These are phyloP conservation scores for Bruguiera hainesii DNA, from an alignment of 441 rosid species.

Conservation along the genomic window DNA sequence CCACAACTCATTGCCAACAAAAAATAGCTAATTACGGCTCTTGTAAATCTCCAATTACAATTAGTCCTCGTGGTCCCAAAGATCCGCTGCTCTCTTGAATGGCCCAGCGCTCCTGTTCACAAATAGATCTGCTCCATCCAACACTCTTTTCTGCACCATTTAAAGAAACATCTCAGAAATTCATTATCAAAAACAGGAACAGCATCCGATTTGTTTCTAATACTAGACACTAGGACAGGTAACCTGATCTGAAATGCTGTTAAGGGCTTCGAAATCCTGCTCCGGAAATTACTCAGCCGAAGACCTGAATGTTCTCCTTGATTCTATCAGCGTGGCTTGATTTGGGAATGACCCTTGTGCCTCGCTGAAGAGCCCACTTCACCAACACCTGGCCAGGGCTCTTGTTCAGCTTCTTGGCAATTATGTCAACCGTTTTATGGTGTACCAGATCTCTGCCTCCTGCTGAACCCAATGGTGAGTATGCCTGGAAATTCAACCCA, in stretches of 20 bases:
- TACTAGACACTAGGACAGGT: background rate
- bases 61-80: slow-evolving; percentile 57
- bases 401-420: slow-evolving; percentile 47
- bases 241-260: slow-evolving; percentile 38
- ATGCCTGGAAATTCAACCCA: slow-evolving; percentile 15
- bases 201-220: background rate
- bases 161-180: background rate
- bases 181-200: background rate
- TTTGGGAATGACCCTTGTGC: slow-evolving; percentile 50
- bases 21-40: too few species aligned
- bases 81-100: slow-evolving; percentile 41
- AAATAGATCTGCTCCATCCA: slow-evolving; percentile 44
- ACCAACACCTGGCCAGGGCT: slow-evolving; percentile 42
- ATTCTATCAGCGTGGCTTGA: slow-evolving; percentile 41
- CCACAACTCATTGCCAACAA: too few species aligned
- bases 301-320: slow-evolving; percentile 45
- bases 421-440: slow-evolving; percentile 36
- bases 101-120: slow-evolving; percentile 44
- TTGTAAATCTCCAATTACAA: background rate
- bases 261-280: slow-evolving; percentile 44
- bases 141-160: slow-evolving; percentile 39
- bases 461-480: slow-evolving; percentile 39
- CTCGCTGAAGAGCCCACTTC: slow-evolving; percentile 47
- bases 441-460: slow-evolving; percentile 46
- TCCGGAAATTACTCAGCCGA: slow-evolving; percentile 43